Percentiles rank a stretch among this genome's conserved stretches.
Conservation (phyloP, 768 basidiomycete genomes). For the Boletus huronensis region DNA sequence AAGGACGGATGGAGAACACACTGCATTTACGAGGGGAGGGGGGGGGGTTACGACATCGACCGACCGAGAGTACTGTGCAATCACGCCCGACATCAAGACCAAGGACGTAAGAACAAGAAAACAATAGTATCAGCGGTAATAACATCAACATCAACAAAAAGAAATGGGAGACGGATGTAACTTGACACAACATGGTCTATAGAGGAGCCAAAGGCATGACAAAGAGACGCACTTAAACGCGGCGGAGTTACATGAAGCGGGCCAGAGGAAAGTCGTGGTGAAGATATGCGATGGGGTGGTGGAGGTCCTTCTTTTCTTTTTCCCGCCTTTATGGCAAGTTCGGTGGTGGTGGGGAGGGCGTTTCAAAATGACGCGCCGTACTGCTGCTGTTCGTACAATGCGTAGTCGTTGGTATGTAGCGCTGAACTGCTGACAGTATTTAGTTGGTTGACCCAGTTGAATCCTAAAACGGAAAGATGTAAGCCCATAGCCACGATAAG, state of each 20-base stretch:
- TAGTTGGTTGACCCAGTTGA: conserved; percentile 35
- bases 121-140: neutral
- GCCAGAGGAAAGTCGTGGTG: neutral
- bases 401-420: conserved; percentile 27
- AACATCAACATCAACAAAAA: neutral
- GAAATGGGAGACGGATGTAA: neutral
- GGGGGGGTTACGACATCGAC: neutral
- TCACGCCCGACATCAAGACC: neutral
- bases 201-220: neutral
- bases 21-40: neutral
- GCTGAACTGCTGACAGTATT: conserved; percentile 12
- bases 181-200: neutral
- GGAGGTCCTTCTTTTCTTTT: too few species aligned
- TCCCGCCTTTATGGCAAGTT: too few species aligned
- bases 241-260: neutral
- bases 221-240: neutral
- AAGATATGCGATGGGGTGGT: neutral
- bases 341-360: neutral
- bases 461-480: conserved; percentile 25
- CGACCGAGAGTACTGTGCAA: too few species aligned
- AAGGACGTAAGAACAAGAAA: neutral
- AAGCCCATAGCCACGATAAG: neutral
- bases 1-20: too few species aligned
- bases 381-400: conserved; percentile 23
- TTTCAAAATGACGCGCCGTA: conserved; percentile 11